Percentiles rank a stretch among this genome's conserved stretches.
phyloP scores from a whole-genome alignment of 1,284 basidiomycete species.

The Fistulinella cinereoalba region DNA sequence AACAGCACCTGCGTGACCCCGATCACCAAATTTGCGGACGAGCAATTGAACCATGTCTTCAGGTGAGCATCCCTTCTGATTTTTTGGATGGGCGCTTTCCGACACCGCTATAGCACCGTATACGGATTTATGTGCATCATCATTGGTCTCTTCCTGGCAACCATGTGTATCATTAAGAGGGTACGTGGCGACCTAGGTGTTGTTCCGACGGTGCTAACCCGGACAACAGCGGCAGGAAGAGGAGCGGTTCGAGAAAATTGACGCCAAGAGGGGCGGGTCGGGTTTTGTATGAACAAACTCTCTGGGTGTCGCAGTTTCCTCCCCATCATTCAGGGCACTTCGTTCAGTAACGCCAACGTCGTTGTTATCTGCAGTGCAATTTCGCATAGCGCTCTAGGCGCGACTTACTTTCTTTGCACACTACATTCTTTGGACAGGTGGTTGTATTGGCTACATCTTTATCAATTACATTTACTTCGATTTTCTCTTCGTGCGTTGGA shows the following conservation, averaged over 20 bases:
- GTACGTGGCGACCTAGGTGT: constrained; percentile 33
- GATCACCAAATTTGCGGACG: constrained; percentile 64
- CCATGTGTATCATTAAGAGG: constrained; percentile 82
- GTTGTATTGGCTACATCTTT: constrained; percentile 7
- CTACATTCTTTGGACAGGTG: not conserved
- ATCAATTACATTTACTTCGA: not conserved
- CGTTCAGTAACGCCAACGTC: not conserved
- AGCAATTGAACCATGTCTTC: constrained; percentile 75
- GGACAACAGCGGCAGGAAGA: constrained; percentile 67
- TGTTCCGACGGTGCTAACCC: constrained; percentile 11
- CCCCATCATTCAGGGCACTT: not conserved
- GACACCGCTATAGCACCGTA: constrained; percentile 41
- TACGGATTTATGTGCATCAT: constrained; percentile 86
- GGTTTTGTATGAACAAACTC: constrained; percentile 70
- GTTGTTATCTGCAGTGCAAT: not conserved
- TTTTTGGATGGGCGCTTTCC: constrained; percentile 2
- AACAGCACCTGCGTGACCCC: constrained; percentile 62
- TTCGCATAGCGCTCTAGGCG: constrained; percentile 7
- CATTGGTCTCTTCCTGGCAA: constrained; percentile 68
- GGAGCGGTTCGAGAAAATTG: constrained; percentile 82
- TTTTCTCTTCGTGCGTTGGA: not conserved
- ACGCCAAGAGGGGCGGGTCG: constrained; percentile 77
- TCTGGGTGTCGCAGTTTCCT: not conserved
- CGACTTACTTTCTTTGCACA: constrained; percentile 2
- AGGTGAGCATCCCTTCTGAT: constrained; percentile 45